Base-by-base conservation (phyloP, 1,284 basidiomycete genomes). In the Marasmius tenuissimus region DNA sequence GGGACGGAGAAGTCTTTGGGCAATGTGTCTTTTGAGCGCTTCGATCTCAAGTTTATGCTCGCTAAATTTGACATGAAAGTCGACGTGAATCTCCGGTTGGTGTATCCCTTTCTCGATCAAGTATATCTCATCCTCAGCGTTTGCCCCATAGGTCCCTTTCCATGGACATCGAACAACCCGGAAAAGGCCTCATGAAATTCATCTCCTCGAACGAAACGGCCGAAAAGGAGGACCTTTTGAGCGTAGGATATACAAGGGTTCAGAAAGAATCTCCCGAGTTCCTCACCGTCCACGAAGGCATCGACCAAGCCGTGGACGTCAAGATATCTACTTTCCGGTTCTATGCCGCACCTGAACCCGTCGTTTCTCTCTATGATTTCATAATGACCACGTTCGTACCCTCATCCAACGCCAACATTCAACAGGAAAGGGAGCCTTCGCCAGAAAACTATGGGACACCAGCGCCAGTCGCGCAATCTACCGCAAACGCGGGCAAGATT, bases 351-450 rank as follows among this genome's bases (percentile, higher is more conserved):
- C 95, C 97, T 1, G 94, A 96, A 71, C 96, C 97, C 18, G 91
- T 99, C 52, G 80, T 99, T 47, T 85, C 90, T 1, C 78, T 99
- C 10, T 99, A 98, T 75, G 96, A 99, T 76, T 98, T 98, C 79
- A 89, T 99, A 75, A 97, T 99, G 92, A 92, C 93, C 6, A 97
- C 96, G 0, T 98, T 98, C 74, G 92, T 94, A 14, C 86, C 91
- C 4, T 66, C 76, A 63, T 66, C 73, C n/a, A 64, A 64, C 61
- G 50, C 38, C 47, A 8, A 53, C 55, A 35, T 58, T 35, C 50
- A 47, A 20, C 11, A 11, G 45, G 8, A 58, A 59, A 51, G 56
- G 48, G 45, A 62, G 62, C 3, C 47, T 37, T 34, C 50, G 40
- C 38, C 38, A 59, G 40, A 58, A 64, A 60, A 42, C 69, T 35